Percentiles rank a stretch among this genome's conserved stretches.
These are phyloP conservation scores for Aspergillus ruber DNA, from an alignment of 2,329 filamentous ascomycete species.

Conservation along the genomic window DNA sequence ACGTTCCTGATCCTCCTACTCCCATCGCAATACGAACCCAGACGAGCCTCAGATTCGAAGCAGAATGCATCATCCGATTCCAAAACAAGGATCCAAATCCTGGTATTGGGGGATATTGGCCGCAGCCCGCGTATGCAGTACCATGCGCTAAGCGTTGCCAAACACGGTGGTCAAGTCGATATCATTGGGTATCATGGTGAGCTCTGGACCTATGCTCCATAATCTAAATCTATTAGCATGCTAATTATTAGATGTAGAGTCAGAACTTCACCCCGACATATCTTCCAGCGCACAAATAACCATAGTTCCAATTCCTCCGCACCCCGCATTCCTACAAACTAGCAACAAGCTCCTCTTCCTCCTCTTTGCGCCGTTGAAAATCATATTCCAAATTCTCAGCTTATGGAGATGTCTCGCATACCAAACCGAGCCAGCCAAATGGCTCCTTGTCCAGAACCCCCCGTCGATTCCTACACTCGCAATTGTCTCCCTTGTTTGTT, in stretches of 20 bases:
- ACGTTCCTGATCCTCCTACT: slow-evolving; percentile 47
- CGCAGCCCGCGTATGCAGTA: slow-evolving; percentile 98
- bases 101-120: slow-evolving; percentile 92
- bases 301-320: slow-evolving; percentile 62
- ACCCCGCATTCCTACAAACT: slow-evolving; percentile 60
- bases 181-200: slow-evolving; percentile 81
- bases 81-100: slow-evolving; percentile 62
- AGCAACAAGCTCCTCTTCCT: slow-evolving; percentile 69
- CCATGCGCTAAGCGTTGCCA: slow-evolving; percentile 86
- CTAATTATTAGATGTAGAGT: slow-evolving; percentile 50
- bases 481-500: slow-evolving; percentile 65
- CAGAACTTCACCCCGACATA: slow-evolving; percentile 72
- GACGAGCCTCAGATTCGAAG: slow-evolving; percentile 17
- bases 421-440: slow-evolving; percentile 64
- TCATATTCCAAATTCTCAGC: slow-evolving; percentile 70
- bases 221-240: not conserved
- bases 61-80: slow-evolving; percentile 15
- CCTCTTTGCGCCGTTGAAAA: slow-evolving; percentile 73
- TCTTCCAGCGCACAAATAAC: slow-evolving; percentile 61
- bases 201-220: slow-evolving; percentile 2
- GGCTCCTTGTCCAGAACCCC: slow-evolving; percentile 89
- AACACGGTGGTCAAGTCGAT: slow-evolving; percentile 71
- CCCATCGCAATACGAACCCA: slow-evolving; percentile 47
- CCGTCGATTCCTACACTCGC: slow-evolving; percentile 88
- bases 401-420: slow-evolving; percentile 70